Evolutionary conservation across 2,329 filamentous ascomycete species (phyloP).

Genomic region (Aureobasidium subglaciale): DNA sequence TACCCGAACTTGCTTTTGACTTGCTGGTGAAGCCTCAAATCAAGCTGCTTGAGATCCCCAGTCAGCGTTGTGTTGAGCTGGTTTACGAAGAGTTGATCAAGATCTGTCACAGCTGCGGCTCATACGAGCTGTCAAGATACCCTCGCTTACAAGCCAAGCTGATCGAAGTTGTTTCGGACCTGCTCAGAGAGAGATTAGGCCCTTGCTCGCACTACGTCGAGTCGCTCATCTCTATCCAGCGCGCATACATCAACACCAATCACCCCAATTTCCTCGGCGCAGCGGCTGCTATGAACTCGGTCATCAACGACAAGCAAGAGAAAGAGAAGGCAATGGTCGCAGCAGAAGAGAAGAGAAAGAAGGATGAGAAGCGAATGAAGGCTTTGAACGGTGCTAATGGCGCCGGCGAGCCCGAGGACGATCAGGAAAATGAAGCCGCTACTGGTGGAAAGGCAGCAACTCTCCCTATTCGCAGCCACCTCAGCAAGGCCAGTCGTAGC

Average conservation of each 20-base stretch:
- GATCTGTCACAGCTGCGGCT: slow-evolving; percentile 97
- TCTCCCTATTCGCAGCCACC: slow-evolving; percentile 55
- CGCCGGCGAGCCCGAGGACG: slow-evolving; percentile 58
- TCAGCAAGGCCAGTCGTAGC: slow-evolving; percentile 60
- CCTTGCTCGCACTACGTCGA: slow-evolving; percentile 88
- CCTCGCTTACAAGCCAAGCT: slow-evolving; percentile 91
- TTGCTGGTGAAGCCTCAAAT: slow-evolving; percentile 97
- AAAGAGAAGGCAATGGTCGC: slow-evolving; percentile 75
- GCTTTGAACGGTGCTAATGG: slow-evolving; percentile 75
- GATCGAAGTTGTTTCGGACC: slow-evolving; percentile 95
- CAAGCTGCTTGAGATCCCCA: slow-evolving; percentile 89
- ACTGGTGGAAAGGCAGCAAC: slow-evolving; percentile 47
- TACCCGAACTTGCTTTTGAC: slow-evolving; percentile 96
- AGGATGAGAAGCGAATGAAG: slow-evolving; percentile 75
- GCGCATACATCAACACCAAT: slow-evolving; percentile 98
- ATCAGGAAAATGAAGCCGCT: slow-evolving; percentile 43
- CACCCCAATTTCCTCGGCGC: slow-evolving; percentile 97
- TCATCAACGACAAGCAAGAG: slow-evolving; percentile 91
- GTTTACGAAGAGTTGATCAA: slow-evolving; percentile 99
- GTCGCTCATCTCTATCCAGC: slow-evolving; percentile 92
- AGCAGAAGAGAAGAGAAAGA: slow-evolving; percentile 77
- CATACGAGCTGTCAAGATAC: slow-evolving; percentile 84
- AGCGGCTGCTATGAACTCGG: slow-evolving; percentile 93
- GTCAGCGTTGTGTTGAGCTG: slow-evolving; percentile 92
- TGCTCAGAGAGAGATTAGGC: slow-evolving; percentile 84